Conservation (phyloP, 1,284 basidiomycete species). For the Stygiomarasmius scandens region DNA sequence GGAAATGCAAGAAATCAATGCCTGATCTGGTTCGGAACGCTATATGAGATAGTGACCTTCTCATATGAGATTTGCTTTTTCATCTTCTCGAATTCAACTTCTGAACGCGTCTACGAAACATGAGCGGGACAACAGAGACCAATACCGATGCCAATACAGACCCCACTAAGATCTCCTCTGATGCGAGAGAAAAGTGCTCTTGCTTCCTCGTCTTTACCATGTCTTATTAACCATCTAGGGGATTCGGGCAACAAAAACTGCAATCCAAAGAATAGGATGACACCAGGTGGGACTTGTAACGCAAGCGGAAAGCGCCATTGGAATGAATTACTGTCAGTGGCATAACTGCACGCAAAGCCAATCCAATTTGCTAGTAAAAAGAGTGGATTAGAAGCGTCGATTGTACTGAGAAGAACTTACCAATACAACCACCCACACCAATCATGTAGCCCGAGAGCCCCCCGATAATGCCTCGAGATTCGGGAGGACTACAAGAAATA, state of each 20-base stretch:
- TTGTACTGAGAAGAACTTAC: neutral
- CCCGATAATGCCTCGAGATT: constrained; percentile 19
- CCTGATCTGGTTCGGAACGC: neutral
- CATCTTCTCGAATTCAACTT: constrained; percentile 20
- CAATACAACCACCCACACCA: constrained; percentile 14
- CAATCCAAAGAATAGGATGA: constrained; percentile 19
- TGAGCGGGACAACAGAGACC: too few species aligned
- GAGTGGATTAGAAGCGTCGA: neutral
- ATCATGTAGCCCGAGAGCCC: constrained; percentile 22
- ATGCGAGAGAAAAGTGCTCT: constrained; percentile 12
- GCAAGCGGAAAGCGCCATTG: constrained; percentile 23
- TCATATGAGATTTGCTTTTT: constrained; percentile 17
- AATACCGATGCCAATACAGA: too few species aligned
- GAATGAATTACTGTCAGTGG: constrained; percentile 11
- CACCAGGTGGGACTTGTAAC: constrained; percentile 20
- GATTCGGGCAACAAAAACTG: constrained; percentile 17
- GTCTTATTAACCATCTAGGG: constrained; percentile 18
- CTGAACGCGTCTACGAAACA: too few species aligned
- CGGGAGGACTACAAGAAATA: constrained; percentile 14
- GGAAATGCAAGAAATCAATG: neutral
- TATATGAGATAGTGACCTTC: constrained; percentile 1
- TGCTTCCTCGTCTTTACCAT: constrained; percentile 15
- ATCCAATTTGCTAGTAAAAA: constrained; percentile 19
- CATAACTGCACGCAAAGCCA: constrained; percentile 20
- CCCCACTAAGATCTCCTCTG: constrained; percentile 14